Evolutionary conservation across 139 green algal species (phyloP), one percentile per base, ranked within the genome.

Genomic region (Protoeuglena noctilucae): DNA sequence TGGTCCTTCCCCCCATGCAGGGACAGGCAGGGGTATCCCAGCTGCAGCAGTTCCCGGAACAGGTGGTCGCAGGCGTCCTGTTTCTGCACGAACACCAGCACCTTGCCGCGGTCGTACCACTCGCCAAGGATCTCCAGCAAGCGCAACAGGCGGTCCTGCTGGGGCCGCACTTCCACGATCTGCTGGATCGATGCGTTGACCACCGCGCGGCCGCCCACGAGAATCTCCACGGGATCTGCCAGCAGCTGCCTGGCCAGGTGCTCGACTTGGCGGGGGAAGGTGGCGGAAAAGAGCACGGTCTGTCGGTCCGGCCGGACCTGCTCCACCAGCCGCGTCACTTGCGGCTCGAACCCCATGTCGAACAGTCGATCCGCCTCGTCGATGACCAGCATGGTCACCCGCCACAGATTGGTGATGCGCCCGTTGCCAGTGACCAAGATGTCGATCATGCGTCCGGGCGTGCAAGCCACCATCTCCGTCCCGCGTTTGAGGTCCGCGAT

Each of bases 301-400:
- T 98, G 91, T 17, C 87, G 65, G 67, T 94, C 86, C 0, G 90
- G 90, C 14, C 91, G 78, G 21, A 90, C 85, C 66, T 91, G 89
- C 28, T 78, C 55, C 39, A 89, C 60, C 25, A 93, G 78, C 47
- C 73, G 64, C 52, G 63, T 81, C 69, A 92, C 89, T 67, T 92
- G 81, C 46, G 82, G 82, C 61, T 89, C 82, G 30, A 92, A 92
- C 3, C 82, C 82, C 90, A 98, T 95, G 80, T 98, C 90, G 65
- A 98, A 98, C 90, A 97, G 96, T 61, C 91, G 75, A 58, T 98
- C 91, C 0, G 91, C 91, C 72, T 98, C 91, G 55, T 98, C 91
- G 66, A 98, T 59, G 14, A 98, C 91, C 31, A 98, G 64, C 68
- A 91, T 96, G 0, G 88, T 96, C 23, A 98, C 88, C 2, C 91